Conservation (phyloP, 2,329 filamentous ascomycete species). For the Colletotrichum tanaceti region DNA sequence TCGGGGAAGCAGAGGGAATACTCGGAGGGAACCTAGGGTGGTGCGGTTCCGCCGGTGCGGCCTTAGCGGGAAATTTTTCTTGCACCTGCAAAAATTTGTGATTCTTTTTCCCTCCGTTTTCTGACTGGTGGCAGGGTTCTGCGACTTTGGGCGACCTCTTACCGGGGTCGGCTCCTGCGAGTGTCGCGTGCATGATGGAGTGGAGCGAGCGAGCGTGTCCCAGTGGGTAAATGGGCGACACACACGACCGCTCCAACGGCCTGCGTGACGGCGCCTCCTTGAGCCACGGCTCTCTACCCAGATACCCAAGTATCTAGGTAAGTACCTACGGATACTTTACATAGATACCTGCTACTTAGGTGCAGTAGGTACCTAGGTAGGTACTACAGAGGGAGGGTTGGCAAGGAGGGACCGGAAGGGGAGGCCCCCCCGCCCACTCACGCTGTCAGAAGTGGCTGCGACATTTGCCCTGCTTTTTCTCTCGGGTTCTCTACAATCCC, state of each 20-base stretch:
- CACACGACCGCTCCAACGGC: slow-evolving; percentile 21
- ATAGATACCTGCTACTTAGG: no score
- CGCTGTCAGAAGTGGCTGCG: slow-evolving; percentile 13
- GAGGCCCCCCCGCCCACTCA: neutral
- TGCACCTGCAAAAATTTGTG: slow-evolving; percentile 35
- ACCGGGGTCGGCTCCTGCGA: slow-evolving; percentile 17
- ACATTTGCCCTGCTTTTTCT: slow-evolving; percentile 15
- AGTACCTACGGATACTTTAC: no score
- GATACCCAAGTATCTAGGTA: no score
- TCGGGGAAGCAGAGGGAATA: slow-evolving; percentile 29
- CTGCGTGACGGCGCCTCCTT: slow-evolving; percentile 32
- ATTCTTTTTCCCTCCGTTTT: slow-evolving; percentile 17
- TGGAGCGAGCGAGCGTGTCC: slow-evolving; percentile 17
- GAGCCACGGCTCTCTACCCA: slow-evolving; percentile 5
- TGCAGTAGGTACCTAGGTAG: no score
- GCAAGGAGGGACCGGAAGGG: slow-evolving; percentile 5
- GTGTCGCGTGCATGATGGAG: slow-evolving; percentile 36
- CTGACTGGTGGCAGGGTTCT: slow-evolving; percentile 18
- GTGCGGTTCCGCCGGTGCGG: slow-evolving; percentile 27
- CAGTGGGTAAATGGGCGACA: neutral
- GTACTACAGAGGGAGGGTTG: slow-evolving; percentile 1
- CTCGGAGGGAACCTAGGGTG: slow-evolving; percentile 37
- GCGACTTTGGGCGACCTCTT: slow-evolving; percentile 24
- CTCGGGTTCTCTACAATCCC: slow-evolving; percentile 1
- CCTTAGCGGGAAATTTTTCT: slow-evolving; percentile 38